Percentiles rank a stretch among this genome's conserved stretches.
These are phyloP conservation scores for Nicotiana rustica DNA, from an alignment of 305 asterid species.

Conservation along the genomic window DNA sequence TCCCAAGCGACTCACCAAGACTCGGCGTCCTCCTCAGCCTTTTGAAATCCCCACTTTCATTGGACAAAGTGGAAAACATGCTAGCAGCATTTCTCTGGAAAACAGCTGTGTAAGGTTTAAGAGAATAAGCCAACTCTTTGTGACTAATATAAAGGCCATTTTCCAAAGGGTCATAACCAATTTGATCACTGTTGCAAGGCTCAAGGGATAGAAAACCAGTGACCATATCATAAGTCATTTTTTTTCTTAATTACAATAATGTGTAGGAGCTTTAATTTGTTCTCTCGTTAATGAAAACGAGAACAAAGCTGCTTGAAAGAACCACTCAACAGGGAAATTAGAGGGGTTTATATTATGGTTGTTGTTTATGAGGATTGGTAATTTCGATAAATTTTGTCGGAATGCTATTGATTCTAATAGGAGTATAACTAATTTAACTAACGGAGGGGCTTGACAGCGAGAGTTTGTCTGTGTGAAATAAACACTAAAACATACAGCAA, in stretches of 20 bases:
- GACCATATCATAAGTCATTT: conserved; percentile 49
- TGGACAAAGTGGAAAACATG: conserved; percentile 47
- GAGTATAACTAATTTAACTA: conserved; percentile 20
- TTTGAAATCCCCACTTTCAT: conserved; percentile 50
- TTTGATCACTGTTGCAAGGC: conserved; percentile 39
- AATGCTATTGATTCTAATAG: background rate
- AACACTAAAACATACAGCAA: conserved; percentile 48
- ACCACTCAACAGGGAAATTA: conserved; percentile 50
- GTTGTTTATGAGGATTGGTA: conserved; percentile 52
- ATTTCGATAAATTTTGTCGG: conserved; percentile 16
- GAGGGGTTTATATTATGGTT: conserved; percentile 38
- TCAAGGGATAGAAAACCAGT: conserved; percentile 42
- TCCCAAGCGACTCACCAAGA: conserved; percentile 42
- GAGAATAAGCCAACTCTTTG: conserved; percentile 33
- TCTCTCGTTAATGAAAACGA: background rate
- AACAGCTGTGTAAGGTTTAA: conserved; percentile 38
- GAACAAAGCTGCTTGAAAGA: conserved; percentile 67
- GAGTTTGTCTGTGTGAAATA: conserved; percentile 37
- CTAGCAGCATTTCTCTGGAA: conserved; percentile 42
- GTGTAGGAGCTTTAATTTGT: too few species aligned
- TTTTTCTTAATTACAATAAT: background rate
- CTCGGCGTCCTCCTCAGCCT: conserved; percentile 56
- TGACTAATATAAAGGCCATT: conserved; percentile 24
- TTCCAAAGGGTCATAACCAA: conserved; percentile 16
- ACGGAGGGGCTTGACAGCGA: conserved; percentile 35